Conservation (phyloP, 2,329 filamentous ascomycete genomes). For the Colletotrichum sp. region DNA sequence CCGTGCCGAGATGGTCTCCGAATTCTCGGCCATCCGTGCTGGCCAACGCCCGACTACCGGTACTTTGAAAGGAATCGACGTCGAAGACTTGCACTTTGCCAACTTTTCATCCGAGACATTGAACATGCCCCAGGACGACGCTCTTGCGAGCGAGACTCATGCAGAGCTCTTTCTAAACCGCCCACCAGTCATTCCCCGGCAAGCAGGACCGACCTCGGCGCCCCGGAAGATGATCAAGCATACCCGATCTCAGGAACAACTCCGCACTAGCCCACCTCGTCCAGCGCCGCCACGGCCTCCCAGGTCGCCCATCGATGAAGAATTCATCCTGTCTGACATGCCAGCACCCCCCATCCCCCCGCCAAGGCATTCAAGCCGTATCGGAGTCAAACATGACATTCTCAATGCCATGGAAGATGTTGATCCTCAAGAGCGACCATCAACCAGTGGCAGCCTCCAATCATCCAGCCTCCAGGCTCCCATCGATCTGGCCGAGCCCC, state of each 20-base stretch:
- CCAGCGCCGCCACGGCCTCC: slow-evolving; percentile 45
- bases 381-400: slow-evolving; percentile 49
- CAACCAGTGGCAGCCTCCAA: slow-evolving; percentile 50
- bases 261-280: slow-evolving; percentile 52
- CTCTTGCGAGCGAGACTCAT: neutral
- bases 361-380: slow-evolving; percentile 60
- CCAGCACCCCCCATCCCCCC: slow-evolving; percentile 50
- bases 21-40: slow-evolving; percentile 46
- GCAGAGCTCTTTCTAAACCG: neutral
- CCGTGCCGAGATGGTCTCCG: slow-evolving; percentile 46
- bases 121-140: slow-evolving; percentile 20
- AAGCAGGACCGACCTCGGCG: slow-evolving; percentile 9
- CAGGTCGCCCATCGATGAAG: slow-evolving; percentile 46
- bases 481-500: slow-evolving; percentile 24
- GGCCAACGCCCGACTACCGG: slow-evolving; percentile 39
- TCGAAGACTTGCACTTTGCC: slow-evolving; percentile 49
- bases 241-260: slow-evolving; percentile 54
- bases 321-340: slow-evolving; percentile 26
- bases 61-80: slow-evolving; percentile 40
- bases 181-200: neutral
- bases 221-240: slow-evolving; percentile 45
- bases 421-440: slow-evolving; percentile 41
- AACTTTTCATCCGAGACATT: slow-evolving; percentile 54
- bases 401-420: slow-evolving; percentile 40
- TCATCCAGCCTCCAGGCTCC: slow-evolving; percentile 44